Conservation (phyloP, 2,329 filamentous ascomycete species). For the Trichoderma sp. region DNA sequence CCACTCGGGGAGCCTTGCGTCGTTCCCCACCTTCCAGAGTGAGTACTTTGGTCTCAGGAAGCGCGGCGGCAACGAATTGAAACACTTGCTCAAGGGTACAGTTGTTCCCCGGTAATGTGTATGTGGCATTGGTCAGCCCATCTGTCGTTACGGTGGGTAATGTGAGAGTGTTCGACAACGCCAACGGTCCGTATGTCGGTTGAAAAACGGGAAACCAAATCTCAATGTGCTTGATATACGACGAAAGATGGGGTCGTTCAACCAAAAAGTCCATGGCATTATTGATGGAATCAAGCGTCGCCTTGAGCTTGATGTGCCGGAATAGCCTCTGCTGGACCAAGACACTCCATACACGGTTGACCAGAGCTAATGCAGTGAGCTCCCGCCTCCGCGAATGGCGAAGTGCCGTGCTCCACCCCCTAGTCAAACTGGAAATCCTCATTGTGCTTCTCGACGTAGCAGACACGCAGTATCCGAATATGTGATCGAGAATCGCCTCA, state of each 20-base stretch:
- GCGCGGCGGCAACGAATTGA: slow-evolving; percentile 55
- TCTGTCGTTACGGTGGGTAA: slow-evolving; percentile 54
- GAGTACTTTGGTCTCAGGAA: slow-evolving; percentile 61
- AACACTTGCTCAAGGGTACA: slow-evolving; percentile 70
- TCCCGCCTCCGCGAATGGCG: slow-evolving; percentile 66
- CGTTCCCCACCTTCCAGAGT: slow-evolving; percentile 75
- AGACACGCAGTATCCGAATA: slow-evolving; percentile 67
- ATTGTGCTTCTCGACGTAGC: slow-evolving; percentile 55
- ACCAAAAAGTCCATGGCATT: slow-evolving; percentile 61
- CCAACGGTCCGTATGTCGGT: slow-evolving; percentile 47
- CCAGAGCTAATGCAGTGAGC: slow-evolving; percentile 63
- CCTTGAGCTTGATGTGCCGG: slow-evolving; percentile 73
- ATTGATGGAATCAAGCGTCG: slow-evolving; percentile 60
- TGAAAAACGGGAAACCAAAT: slow-evolving; percentile 76
- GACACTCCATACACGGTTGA: slow-evolving; percentile 60
- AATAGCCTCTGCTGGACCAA: slow-evolving; percentile 71
- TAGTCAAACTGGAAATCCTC: slow-evolving; percentile 51
- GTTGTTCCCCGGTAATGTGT: slow-evolving; percentile 61
- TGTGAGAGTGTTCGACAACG: slow-evolving; percentile 42
- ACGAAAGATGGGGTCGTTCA: slow-evolving; percentile 54
- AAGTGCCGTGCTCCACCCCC: slow-evolving; percentile 62
- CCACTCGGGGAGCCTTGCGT: slow-evolving; percentile 68
- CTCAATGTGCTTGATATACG: slow-evolving; percentile 69
- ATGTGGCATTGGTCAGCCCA: slow-evolving; percentile 55
- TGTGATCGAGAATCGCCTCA: slow-evolving; percentile 66